phyloP scores from a whole-genome alignment of 2,329 filamentous ascomycete species.

The Aureobasidium sp. region DNA sequence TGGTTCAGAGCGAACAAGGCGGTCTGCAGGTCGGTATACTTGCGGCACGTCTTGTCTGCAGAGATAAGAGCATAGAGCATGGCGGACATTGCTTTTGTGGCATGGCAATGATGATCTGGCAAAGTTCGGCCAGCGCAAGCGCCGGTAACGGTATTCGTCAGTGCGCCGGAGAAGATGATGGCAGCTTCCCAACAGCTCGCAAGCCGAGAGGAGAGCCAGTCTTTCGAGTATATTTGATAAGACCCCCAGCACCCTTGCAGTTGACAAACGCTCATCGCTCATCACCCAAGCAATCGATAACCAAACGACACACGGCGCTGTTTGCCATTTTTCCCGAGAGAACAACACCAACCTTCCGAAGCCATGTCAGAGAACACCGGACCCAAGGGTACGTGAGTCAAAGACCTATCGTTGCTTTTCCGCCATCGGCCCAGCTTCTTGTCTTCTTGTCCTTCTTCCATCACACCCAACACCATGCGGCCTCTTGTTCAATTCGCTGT shows the following conservation, averaged over 20 bases:
- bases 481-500: background rate
- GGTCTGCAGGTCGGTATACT: background rate
- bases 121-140: conserved; percentile 1
- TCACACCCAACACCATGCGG: conserved; percentile 9
- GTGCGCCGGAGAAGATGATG: background rate
- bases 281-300: background rate
- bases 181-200: conserved; percentile 6
- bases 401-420: background rate
- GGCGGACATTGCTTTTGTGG: background rate
- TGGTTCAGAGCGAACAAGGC: background rate
- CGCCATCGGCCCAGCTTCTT: background rate
- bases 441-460: background rate
- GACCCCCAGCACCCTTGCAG: background rate
- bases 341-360: background rate
- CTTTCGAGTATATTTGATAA: background rate
- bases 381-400: conserved; percentile 9
- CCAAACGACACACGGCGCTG: background rate
- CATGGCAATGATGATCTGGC: background rate
- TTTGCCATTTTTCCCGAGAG: background rate
- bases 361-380: conserved; percentile 2
- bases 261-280: background rate
- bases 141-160: conserved; percentile 7
- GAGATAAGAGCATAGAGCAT: background rate
- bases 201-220: conserved; percentile 4
- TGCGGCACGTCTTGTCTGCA: background rate